Base-by-base conservation (phyloP, 495 filamentous ascomycete species). In the Aspergillus kassunensis region DNA sequence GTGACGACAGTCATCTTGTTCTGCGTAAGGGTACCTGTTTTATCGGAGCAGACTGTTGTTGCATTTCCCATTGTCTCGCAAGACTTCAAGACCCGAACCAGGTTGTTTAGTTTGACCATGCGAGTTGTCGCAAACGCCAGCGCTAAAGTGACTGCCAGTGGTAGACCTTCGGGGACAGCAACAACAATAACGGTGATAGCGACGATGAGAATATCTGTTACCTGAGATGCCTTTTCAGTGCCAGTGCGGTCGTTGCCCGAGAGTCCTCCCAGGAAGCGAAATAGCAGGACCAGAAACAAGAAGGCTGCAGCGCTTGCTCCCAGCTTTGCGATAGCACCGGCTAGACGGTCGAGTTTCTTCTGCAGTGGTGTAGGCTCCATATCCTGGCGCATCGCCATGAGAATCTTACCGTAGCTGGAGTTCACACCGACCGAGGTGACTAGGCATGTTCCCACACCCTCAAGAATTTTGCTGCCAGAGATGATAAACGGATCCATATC, bases 401-500 rank as follows among this genome's bases (percentile, higher is more conserved):
- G 79, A 27, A 87, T 92, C 60, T 87, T 89, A 51, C 90, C 90
- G 61, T 89, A 89, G 60, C 79, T 87, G 0, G 89, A 92, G 62
- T 91, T 79, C 16, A 90, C 69, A 48, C 90, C 90, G 18, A 85
- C 87, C 13, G 87, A 84, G 4, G 89, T 91, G 27, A 90, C 86
- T 56, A 91, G 63, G 65, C 85, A 93, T 1, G 83, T 88, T 1
- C 90, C 90, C 21, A 93, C 80, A 21, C 92, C 92, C 68, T 97
- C 92, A 42, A 90, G 88, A 25, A 97, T 89, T 64, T 93, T 93
- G 10, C 86, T 83, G 27, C 92, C 92, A 10, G 92, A 97, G 36
- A 96, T 79, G 56, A 97, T 95, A 65, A 97, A 96, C 0, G 91
- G 91, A 56, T 97, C 92, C 68, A 3, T 12, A n/a, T 46, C 44